phyloP scores from a whole-genome alignment of 2,329 filamentous ascomycete species.

The Cordyceps fumosorosea region DNA sequence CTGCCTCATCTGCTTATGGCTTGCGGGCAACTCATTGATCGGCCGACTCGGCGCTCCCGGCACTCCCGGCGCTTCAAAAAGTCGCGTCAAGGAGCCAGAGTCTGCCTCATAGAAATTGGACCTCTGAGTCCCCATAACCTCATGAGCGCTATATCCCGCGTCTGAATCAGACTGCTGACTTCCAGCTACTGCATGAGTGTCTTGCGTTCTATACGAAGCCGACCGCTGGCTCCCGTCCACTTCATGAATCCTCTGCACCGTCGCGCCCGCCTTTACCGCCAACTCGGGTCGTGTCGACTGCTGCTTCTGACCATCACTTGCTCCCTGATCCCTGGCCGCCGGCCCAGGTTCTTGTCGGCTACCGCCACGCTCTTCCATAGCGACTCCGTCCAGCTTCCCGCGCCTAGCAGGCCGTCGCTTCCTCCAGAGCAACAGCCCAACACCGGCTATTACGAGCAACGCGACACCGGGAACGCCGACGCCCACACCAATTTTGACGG shows the following conservation, averaged over 20 bases:
- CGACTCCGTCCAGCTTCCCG: neutral
- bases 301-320: neutral
- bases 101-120: neutral
- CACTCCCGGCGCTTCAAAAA: neutral
- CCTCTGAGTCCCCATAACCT: neutral
- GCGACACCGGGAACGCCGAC: neutral
- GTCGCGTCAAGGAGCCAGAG: neutral
- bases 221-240: neutral
- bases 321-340: neutral
- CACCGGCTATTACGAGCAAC: neutral
- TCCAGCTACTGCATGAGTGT: neutral
- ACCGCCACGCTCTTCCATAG: neutral
- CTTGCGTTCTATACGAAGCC: neutral
- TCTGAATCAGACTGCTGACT: neutral
- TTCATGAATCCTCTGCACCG: neutral
- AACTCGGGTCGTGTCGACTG: neutral
- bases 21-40: neutral
- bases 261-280: neutral
- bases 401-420: neutral
- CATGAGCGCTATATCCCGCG: neutral
- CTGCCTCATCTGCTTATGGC: neutral
- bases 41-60: neutral
- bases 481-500: neutral
- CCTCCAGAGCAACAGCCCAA: neutral
- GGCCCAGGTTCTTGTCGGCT: neutral